Evolutionary conservation across 192 early-diverging fungal genomes (phyloP).

Genomic region (Podila clonocystis): DNA sequence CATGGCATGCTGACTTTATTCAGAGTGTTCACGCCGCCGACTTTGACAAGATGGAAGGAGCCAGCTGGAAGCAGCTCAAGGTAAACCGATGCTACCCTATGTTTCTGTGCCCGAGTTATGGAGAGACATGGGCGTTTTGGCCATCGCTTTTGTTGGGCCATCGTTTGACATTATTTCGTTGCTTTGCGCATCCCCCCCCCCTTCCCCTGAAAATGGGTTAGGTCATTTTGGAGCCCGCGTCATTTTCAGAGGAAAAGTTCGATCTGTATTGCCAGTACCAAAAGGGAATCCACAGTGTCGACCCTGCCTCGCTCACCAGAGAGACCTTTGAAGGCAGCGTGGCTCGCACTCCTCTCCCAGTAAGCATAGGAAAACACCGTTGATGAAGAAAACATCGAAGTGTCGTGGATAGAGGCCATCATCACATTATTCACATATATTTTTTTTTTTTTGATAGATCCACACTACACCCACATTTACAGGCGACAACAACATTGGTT

Average conservation of each 20-base stretch:
- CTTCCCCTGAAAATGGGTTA: slow-evolving; percentile 19
- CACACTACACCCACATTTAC: not conserved
- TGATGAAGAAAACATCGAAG: not conserved
- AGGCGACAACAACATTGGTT: slow-evolving; percentile 1
- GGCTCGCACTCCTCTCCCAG: slow-evolving; percentile 75
- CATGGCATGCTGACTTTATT: slow-evolving; percentile 28
- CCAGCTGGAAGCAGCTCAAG: slow-evolving; percentile 36
- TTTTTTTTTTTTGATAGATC: slow-evolving; percentile 11
- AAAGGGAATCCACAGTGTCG: slow-evolving; percentile 78
- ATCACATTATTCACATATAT: not conserved
- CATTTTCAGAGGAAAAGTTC: slow-evolving; percentile 79
- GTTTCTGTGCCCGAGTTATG: not conserved
- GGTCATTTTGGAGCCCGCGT: slow-evolving; percentile 70
- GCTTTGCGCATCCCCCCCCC: not conserved
- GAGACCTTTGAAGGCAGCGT: slow-evolving; percentile 74
- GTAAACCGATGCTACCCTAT: slow-evolving; percentile 3
- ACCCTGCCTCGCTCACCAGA: slow-evolving; percentile 59
- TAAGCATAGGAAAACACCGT: slow-evolving; percentile 7
- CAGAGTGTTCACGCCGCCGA: slow-evolving; percentile 34
- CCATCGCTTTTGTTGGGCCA: not conserved
- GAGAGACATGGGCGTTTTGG: too few relatives aligned
- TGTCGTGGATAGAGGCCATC: not conserved
- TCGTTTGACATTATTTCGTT: not conserved
- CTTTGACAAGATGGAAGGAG: slow-evolving; percentile 14
- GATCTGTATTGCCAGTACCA: slow-evolving; percentile 88